Evolutionary conservation across 1,139 yeast species (phyloP), one percentile per base, ranked within the genome.

Genomic region (Blastobotrys illinoisensis): DNA sequence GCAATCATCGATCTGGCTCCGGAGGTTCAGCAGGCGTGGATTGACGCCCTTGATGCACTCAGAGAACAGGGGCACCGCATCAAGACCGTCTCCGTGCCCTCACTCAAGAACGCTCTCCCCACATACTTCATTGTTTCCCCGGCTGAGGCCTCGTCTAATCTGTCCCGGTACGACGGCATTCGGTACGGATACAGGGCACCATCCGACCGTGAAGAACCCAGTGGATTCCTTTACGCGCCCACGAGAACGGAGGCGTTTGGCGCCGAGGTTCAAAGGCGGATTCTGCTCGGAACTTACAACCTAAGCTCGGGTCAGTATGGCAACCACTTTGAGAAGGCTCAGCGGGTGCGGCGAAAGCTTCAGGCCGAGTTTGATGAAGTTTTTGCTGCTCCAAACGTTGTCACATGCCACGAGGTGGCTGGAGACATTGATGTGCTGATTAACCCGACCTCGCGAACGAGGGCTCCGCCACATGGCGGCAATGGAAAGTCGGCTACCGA

Each of bases 81-180:
- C 1, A 73, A 74, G 18, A 77, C 83, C 0, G 82, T 93, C 0
- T 82, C 93, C 0, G 67, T 91, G 0, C 96, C 96, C 1, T 74
- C 86, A 0, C 73, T 89, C 9, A 79, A 78, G 58, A 74, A 78
- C 54, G 79, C 91, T 48, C 72, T 93, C n/a, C 91, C 95, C 32
- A 80, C 91, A 0, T 95, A 95, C 69, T 91, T 88, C 65, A 86
- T 96, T 0, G 65, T 95, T 43, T 90, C 95, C 1, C 88, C 97
- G 0, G 88, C 97, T 0, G 99, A 95, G 66, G 98, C 97, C 0
- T 85, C 96, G 0, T 91, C 99, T 0, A 93, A 95, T 67, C 76
- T 95, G 49, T 81, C 97, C 1, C 76, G 97, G 43, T 95, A 80
- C 64, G 99, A 93, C 70, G 99, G 99, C 1, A 74, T 91, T 21